Evolutionary conservation across 306 rosid species (phyloP).

Genomic region (Fragaria vesca): DNA sequence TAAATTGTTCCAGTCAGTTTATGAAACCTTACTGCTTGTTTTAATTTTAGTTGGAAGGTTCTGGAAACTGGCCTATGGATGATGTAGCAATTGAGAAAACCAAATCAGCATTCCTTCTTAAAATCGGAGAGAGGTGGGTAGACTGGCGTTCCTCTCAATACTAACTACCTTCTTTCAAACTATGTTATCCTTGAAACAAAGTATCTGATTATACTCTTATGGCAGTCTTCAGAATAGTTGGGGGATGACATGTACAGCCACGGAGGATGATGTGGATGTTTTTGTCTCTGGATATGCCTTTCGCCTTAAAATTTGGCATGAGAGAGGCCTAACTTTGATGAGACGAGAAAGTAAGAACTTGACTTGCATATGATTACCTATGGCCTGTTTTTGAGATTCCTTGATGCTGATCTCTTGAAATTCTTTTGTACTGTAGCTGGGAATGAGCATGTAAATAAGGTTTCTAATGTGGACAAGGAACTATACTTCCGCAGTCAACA

Average conservation of each 20-base stretch:
- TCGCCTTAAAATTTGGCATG: constrained; percentile 89
- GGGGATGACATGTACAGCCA: constrained; percentile 76
- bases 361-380: not conserved
- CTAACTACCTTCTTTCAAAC: constrained; percentile 17
- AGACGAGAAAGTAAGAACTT: constrained; percentile 54
- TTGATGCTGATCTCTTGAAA: constrained; percentile 25
- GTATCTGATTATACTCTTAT: constrained; percentile 33
- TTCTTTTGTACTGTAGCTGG: constrained; percentile 49
- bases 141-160: constrained; percentile 12
- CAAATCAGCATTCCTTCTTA: constrained; percentile 84
- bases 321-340: constrained; percentile 83
- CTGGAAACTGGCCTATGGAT: constrained; percentile 99
- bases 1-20: constrained; percentile 20
- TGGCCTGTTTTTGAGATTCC: not conserved
- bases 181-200: not conserved
- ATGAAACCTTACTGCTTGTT: constrained; percentile 24
- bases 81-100: constrained; percentile 83
- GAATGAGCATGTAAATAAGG: constrained; percentile 50
- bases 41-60: constrained; percentile 77
- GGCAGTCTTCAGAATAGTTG: constrained; percentile 77
- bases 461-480: constrained; percentile 57
- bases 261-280: constrained; percentile 74
- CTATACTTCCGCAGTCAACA: constrained; percentile 78
- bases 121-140: constrained; percentile 82
- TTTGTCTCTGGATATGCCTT: constrained; percentile 85